Evolutionary conservation across 2,329 filamentous ascomycete genomes (phyloP), one percentile per base, ranked within the genome.

Genomic region (Scedosporium aurantiacum): DNA sequence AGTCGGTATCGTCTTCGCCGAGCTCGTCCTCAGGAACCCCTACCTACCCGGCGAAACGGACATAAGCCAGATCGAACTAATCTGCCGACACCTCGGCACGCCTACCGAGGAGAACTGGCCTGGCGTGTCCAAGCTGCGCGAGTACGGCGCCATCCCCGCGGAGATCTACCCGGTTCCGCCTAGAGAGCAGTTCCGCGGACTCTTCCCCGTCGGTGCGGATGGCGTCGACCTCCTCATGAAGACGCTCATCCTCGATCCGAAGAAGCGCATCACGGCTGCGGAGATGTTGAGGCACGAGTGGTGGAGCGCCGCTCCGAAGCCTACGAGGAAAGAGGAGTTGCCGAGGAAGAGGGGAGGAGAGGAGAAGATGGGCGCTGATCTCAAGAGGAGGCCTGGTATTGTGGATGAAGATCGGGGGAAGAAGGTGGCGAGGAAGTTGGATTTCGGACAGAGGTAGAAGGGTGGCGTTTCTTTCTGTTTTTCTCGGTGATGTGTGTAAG

Each of bases 81-180:
- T 97, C 65, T 91, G 87, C 70, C 85, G 91, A 69, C 86, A 87
- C 60, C 85, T 97, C 65, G 94, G 94, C 62, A 95, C 91, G 0
- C 94, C 94, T 0, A 94, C 86, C 4, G 94, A 99, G 71, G 90
- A 94, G 16, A 93, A 91, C 71, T 99, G 94, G 94, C 92, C 94
- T 0, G 93, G 93, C 28, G 92, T 99, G 6, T 86, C 86, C 4
- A 85, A 85, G 65, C 78, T 99, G 10, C 85, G 86, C 14, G 87
- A 87, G 63, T 99, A 94, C 74, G 63, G 60, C 59, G 84, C 91
- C n/a, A 82, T 88, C 1, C 81, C 87, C 1, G 82, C 83, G 4
- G 76, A 82, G 61, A 73, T 76, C 61, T 80, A 85, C 64, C 77
- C 84, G 67, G 67, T 90, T 73, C 82, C 83, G 64, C 84, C 84